Base-by-base conservation (phyloP, 2,329 filamentous ascomycete species). In the Aureobasidium pullulans region DNA sequence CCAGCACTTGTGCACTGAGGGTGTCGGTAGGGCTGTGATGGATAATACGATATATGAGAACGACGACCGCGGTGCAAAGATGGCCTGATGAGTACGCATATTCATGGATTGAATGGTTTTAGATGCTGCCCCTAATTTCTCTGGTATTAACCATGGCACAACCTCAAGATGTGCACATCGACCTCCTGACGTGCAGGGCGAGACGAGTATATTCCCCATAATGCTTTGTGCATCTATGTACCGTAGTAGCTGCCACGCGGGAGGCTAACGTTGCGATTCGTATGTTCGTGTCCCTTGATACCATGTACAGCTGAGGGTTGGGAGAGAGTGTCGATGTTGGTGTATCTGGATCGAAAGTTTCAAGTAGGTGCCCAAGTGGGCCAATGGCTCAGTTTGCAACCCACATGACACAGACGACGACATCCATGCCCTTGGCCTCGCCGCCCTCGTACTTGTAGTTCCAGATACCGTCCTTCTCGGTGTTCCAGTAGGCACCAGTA, bases 391-490 rank as follows among this genome's bases (percentile, higher is more conserved):
- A 87, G 66, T 88, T 79, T 50, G 82, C 85, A 65, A 94, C 84
- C 89, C 89, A 94, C 71, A 92, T 89, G 66, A 81, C 71, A 57
- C 70, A 74, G 32, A 80, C 73, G 42, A 81, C 77, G 61, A 80
- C 75, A 63, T 80, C 78, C 75, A 81, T 78, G 57, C 78, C 78
- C 71, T 76, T 79, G 60, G 70, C 73, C 67, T 79, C 77, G 0
- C 73, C 77, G 13, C 75, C 77, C 67, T 91, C 88, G 72, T 86
- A 93, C 79, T 94, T 94, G 79, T 87, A 91, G 67, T 84, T 90
- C 87, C 88, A 94, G 83, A 92, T 92, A 66, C 89, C 89, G 70
- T 94, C 89, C 75, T 87, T 90, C 78, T 91, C 89, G 76, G 91
- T 89, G 74, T 94, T 90, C 89, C 89, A 94, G 80, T 88, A 94